These are phyloP conservation scores for Davidsoniella neocaledoniae DNA, from an alignment of 2,329 filamentous ascomycete genomes.

Conservation along the genomic window DNA sequence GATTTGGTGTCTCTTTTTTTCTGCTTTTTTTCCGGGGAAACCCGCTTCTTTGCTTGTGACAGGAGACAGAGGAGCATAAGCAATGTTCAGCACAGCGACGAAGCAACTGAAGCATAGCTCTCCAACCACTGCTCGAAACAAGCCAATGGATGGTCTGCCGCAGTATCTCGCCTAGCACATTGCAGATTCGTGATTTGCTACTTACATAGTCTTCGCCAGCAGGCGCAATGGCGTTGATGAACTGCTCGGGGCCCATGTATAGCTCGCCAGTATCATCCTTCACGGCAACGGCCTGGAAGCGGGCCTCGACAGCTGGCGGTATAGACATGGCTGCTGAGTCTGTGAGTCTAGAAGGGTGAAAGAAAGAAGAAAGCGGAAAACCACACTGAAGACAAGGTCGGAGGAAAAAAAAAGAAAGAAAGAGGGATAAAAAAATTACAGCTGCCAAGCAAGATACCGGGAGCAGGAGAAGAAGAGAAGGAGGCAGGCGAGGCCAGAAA, in stretches of 20 bases:
- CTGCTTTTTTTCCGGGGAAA: neutral
- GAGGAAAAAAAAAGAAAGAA: neutral
- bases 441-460: neutral
- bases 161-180: neutral
- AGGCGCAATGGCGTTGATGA: constrained; percentile 80
- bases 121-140: neutral
- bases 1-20: too few species aligned
- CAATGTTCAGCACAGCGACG: neutral
- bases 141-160: neutral
- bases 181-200: constrained; percentile 15
- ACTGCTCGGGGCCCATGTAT: constrained; percentile 70
- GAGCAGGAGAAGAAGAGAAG: neutral
- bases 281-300: constrained; percentile 60
- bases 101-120: neutral
- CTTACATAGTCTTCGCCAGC: constrained; percentile 79
- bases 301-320: constrained; percentile 30
- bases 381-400: neutral
- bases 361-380: neutral
- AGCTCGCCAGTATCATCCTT: constrained; percentile 64
- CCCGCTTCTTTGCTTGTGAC: neutral
- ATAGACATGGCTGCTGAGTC: neutral
- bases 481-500: neutral
- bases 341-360: neutral
- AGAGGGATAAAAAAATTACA: neutral
- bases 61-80: neutral